phyloP scores from a whole-genome alignment of 805 yeast genomes.

The Komagataella phaffii region DNA sequence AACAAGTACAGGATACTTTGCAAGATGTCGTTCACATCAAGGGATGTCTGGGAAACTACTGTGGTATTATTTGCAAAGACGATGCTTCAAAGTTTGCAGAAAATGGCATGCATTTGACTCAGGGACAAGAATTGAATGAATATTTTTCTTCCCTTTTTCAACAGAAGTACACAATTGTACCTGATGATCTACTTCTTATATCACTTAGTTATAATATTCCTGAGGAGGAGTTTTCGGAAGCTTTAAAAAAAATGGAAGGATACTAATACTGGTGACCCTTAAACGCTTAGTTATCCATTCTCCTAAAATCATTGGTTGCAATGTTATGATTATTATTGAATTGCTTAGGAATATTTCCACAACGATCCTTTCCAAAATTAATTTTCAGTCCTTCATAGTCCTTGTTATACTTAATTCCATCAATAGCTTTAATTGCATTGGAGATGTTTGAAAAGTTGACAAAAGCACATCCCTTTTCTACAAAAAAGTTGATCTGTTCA shows the following conservation, averaged over 20 bases:
- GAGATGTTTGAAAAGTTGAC: slow-evolving; percentile 86
- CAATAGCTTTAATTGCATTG: slow-evolving; percentile 84
- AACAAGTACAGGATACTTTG: background rate
- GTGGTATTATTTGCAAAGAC: background rate
- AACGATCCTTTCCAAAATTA: slow-evolving; percentile 88
- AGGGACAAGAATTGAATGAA: background rate
- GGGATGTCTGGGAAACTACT: background rate
- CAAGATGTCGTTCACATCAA: background rate
- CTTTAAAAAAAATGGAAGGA: background rate
- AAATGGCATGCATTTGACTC: background rate
- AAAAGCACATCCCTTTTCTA: slow-evolving; percentile 80
- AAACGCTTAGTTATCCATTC: background rate
- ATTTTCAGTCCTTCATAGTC: slow-evolving; percentile 64
- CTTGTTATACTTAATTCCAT: slow-evolving; percentile 68
- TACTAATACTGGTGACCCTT: background rate
- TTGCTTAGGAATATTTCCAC: slow-evolving; percentile 88
- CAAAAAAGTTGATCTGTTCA: slow-evolving; percentile 83
- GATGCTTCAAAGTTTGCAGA: background rate
- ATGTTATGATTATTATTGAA: slow-evolving; percentile 13
- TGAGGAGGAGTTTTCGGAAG: background rate
- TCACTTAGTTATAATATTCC: background rate
- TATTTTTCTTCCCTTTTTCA: background rate
- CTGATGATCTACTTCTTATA: background rate
- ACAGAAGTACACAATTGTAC: background rate
- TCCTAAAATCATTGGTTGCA: background rate